Percentiles rank a stretch among this genome's conserved stretches.
phyloP scores from a whole-genome alignment of 1,284 basidiomycete genomes.

The Trichosporon sp. region DNA sequence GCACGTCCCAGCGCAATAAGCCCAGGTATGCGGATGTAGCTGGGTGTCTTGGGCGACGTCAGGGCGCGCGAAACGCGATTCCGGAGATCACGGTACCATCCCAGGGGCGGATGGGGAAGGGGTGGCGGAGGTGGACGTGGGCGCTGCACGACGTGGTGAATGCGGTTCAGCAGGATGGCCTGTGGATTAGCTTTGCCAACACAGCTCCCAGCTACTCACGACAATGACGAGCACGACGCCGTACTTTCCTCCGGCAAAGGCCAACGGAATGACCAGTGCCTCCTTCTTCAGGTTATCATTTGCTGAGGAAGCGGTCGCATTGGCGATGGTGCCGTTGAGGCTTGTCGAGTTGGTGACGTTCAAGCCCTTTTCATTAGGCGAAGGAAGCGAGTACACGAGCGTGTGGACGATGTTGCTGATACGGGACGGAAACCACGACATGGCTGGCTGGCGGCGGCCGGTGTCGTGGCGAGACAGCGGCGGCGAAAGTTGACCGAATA shows the following conservation, averaged over 20 bases:
- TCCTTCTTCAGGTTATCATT: background rate
- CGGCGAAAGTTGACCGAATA: background rate
- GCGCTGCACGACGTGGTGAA: constrained; percentile 43
- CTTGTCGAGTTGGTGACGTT: constrained; percentile 60
- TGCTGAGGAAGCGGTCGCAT: constrained; percentile 49
- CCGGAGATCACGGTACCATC: constrained; percentile 4
- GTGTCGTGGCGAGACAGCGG: background rate
- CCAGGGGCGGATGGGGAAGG: constrained; percentile 22
- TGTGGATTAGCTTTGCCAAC: constrained; percentile 8
- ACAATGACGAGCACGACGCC: background rate
- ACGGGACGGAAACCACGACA: constrained; percentile 1
- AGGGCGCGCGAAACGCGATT: constrained; percentile 17
- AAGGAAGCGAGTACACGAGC: constrained; percentile 38
- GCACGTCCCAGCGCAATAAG: constrained; percentile 33
- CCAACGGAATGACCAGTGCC: background rate
- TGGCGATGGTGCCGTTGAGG: constrained; percentile 46
- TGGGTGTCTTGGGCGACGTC: constrained; percentile 26
- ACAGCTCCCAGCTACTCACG: background rate
- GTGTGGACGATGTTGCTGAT: constrained; percentile 24
- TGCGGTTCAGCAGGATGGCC: constrained; percentile 44
- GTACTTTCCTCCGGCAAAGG: background rate
- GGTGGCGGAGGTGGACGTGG: constrained; percentile 31
- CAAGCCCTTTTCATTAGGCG: constrained; percentile 14
- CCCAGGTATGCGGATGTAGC: constrained; percentile 38
- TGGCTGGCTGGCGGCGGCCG: background rate